A percentile compares a stretch with the other conserved stretches of the same genome.
phyloP scores from a whole-genome alignment of 495 filamentous ascomycete species.

The Chaetomidium leptoderma region DNA sequence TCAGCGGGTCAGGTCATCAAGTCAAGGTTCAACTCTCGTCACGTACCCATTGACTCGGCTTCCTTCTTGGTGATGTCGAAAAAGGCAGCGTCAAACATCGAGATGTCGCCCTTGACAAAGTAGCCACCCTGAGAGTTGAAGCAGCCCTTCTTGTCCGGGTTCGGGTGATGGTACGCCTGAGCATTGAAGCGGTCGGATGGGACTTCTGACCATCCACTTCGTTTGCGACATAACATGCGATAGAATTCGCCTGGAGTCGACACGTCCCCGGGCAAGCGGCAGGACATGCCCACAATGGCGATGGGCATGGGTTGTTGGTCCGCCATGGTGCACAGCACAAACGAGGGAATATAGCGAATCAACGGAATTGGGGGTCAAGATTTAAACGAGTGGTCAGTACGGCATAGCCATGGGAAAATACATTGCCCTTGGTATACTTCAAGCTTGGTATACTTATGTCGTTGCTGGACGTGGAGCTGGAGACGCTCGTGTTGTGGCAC shows the following conservation, averaged over 20 bases:
- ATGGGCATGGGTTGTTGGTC: constrained; percentile 32
- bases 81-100: constrained; percentile 50
- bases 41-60: constrained; percentile 44
- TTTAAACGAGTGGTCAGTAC: no score
- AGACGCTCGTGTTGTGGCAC: no score
- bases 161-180: constrained; percentile 65
- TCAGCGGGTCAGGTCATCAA: neutral
- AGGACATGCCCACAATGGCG: constrained; percentile 46
- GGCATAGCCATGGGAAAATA: no score
- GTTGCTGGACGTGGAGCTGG: no score
- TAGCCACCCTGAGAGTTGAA: constrained; percentile 49
- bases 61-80: constrained; percentile 49
- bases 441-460: no score
- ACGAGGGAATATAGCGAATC: constrained; percentile 6
- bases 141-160: constrained; percentile 40
- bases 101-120: constrained; percentile 50
- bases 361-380: no score
- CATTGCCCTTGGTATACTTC: no score
- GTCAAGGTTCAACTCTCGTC: no score
- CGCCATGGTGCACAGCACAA: constrained; percentile 19
- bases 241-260: constrained; percentile 43
- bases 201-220: constrained; percentile 43
- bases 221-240: constrained; percentile 39
- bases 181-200: constrained; percentile 63
- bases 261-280: constrained; percentile 47